Conservation (phyloP, 192 early-diverging fungal genomes). For the Phycomyces nitens region DNA sequence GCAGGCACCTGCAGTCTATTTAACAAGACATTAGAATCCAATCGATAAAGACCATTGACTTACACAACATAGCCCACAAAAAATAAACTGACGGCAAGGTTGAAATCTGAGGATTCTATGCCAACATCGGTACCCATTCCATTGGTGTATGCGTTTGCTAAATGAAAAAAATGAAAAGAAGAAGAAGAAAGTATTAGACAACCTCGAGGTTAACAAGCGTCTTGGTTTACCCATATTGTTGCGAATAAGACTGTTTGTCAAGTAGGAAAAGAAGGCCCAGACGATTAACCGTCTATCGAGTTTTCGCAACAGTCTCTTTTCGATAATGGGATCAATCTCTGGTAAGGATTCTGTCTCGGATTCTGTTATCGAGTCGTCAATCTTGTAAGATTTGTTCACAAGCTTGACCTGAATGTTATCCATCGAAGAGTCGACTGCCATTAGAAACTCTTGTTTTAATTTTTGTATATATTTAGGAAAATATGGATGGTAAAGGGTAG, state of each 20-base stretch:
- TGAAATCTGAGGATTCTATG: conserved; percentile 2
- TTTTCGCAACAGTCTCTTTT: conserved; percentile 2
- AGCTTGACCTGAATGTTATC: background rate
- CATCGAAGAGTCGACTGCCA: too few species aligned
- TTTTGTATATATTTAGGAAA: too few species aligned
- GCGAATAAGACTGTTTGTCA: conserved; percentile 8
- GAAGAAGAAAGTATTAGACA: too few species aligned
- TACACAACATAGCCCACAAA: conserved; percentile 5
- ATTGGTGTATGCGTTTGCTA: conserved; percentile 9
- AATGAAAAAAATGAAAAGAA: background rate
- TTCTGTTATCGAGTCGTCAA: background rate
- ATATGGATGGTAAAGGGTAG: background rate
- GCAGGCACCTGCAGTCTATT: background rate
- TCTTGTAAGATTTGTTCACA: background rate
- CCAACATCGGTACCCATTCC: conserved; percentile 3
- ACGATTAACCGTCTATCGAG: background rate
- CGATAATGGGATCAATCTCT: conserved; percentile 2
- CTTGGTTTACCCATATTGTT: conserved; percentile 8
- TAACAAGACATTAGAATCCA: background rate
- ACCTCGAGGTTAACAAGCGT: background rate
- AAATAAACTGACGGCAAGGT: conserved; percentile 1
- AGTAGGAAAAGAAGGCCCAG: conserved; percentile 7
- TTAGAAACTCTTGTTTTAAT: too few species aligned
- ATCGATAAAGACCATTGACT: background rate
- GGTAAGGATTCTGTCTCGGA: background rate